These are phyloP conservation scores for Euphorbia pulcherrima DNA, from an alignment of 345 rosid genomes.

Conservation along the genomic window DNA sequence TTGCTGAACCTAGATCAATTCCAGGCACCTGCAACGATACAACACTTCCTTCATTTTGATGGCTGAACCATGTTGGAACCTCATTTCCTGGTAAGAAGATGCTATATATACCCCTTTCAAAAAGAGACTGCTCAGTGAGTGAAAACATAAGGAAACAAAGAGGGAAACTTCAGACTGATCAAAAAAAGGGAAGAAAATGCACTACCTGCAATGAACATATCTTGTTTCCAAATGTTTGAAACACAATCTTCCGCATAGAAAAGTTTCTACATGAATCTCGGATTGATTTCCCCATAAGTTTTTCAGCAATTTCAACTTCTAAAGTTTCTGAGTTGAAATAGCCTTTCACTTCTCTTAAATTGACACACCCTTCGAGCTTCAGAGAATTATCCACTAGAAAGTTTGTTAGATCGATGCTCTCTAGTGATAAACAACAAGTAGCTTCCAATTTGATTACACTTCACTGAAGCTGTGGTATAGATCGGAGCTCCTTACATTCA, in stretches of 20 bases:
- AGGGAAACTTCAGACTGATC: too few relatives aligned
- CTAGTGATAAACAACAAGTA: background rate
- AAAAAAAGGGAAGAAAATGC: background rate
- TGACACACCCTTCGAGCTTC: conserved; percentile 2
- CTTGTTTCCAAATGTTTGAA: background rate
- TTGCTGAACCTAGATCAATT: background rate
- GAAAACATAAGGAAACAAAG: too few relatives aligned
- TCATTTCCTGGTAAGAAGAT: too few relatives aligned
- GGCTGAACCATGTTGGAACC: conserved; percentile 13
- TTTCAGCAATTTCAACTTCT: conserved; percentile 1
- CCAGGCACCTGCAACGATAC: background rate
- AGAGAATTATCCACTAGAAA: background rate
- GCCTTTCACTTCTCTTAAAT: conserved; percentile 5
- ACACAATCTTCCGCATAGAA: background rate
- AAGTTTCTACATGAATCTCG: background rate
- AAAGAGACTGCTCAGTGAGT: background rate
- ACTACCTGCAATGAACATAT: background rate
- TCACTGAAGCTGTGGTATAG: conserved; percentile 13
- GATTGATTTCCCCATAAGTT: background rate
- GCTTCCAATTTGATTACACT: background rate
- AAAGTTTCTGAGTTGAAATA: conserved; percentile 13
- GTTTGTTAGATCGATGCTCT: conserved; percentile 2
- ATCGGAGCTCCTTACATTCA: conserved; percentile 3
- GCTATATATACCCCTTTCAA: too few relatives aligned
- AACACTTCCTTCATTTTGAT: conserved; percentile 2